Percentiles rank a stretch among this genome's conserved stretches.
Evolutionary conservation across 2,329 filamentous ascomycete species (phyloP).

Genomic region (Sclerotinia glacialis): DNA sequence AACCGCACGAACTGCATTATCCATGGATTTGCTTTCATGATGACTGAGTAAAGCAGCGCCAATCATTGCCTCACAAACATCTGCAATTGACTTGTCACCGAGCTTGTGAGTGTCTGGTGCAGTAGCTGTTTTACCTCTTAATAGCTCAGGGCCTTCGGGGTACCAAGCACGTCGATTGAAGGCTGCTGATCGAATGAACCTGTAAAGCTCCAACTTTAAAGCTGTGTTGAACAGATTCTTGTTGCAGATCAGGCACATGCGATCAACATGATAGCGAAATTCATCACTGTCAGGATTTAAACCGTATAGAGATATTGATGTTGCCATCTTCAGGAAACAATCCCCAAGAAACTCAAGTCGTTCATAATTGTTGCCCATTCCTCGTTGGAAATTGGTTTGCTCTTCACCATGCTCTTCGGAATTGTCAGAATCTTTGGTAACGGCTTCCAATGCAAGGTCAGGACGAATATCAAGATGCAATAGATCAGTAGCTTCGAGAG

Average conservation of each 20-base stretch:
- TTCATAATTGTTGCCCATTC: constrained; percentile 95
- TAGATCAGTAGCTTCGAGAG: constrained; percentile 67
- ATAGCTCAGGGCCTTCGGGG: constrained; percentile 71
- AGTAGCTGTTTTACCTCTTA: constrained; percentile 66
- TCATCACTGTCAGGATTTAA: constrained; percentile 75
- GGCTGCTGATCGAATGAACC: constrained; percentile 77
- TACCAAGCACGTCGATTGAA: constrained; percentile 85
- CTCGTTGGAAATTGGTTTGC: constrained; percentile 71
- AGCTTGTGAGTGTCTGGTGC: constrained; percentile 61
- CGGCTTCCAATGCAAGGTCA: constrained; percentile 75
- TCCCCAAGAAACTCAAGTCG: constrained; percentile 91
- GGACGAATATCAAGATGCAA: constrained; percentile 64
- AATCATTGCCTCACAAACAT: constrained; percentile 92
- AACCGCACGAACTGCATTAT: constrained; percentile 61
- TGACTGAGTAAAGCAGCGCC: constrained; percentile 70
- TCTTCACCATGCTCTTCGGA: constrained; percentile 67
- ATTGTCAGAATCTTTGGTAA: constrained; percentile 91
- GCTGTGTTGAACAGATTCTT: constrained; percentile 81
- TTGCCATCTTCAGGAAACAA: constrained; percentile 92
- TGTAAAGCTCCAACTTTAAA: constrained; percentile 60
- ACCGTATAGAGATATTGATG: constrained; percentile 81
- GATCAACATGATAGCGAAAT: constrained; percentile 81
- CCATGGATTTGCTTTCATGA: constrained; percentile 45
- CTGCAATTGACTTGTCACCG: constrained; percentile 85
- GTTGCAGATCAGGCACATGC: constrained; percentile 91